These are phyloP conservation scores for Aspergillus hortae DNA, from an alignment of 2,329 filamentous ascomycete genomes.

Conservation along the genomic window DNA sequence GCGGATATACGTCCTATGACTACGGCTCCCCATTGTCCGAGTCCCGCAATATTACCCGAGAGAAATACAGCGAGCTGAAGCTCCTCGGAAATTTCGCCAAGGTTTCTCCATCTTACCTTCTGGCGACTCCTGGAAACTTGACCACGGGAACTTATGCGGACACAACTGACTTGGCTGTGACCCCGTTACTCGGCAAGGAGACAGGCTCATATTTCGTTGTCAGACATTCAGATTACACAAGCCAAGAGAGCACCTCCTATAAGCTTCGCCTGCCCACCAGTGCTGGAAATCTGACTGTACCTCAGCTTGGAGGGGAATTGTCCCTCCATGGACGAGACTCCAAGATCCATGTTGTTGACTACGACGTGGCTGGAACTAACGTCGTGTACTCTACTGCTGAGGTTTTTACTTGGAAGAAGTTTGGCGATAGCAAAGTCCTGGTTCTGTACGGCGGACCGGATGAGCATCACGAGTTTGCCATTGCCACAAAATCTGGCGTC, in stretches of 20 bases:
- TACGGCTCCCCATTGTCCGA: constrained; percentile 65
- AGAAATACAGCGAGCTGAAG: constrained; percentile 79
- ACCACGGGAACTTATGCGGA: constrained; percentile 46
- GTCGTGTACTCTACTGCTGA: constrained; percentile 44
- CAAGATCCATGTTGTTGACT: constrained; percentile 43
- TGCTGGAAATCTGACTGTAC: constrained; percentile 36
- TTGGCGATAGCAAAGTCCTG: constrained; percentile 51
- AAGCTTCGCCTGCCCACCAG: constrained; percentile 55
- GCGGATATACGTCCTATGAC: constrained; percentile 61
- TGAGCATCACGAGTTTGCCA: constrained; percentile 42
- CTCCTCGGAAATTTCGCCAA: constrained; percentile 71
- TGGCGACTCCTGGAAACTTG: constrained; percentile 51
- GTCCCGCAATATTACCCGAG: constrained; percentile 62
- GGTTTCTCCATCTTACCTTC: constrained; percentile 67
- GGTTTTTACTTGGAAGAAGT: constrained; percentile 54
- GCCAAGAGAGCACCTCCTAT: constrained; percentile 56
- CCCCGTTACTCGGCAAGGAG: constrained; percentile 56
- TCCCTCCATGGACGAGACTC: constrained; percentile 42
- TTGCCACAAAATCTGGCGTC: constrained; percentile 24
- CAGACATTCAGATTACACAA: constrained; percentile 64
- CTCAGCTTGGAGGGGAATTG: constrained; percentile 38
- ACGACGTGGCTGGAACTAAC: constrained; percentile 37
- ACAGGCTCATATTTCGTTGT: constrained; percentile 59
- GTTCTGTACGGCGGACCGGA: constrained; percentile 38
- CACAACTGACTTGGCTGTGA: constrained; percentile 56